Evolutionary conservation across 169 alveolate genomes (phyloP).

Genomic region (Eimeria necatrix): DNA sequence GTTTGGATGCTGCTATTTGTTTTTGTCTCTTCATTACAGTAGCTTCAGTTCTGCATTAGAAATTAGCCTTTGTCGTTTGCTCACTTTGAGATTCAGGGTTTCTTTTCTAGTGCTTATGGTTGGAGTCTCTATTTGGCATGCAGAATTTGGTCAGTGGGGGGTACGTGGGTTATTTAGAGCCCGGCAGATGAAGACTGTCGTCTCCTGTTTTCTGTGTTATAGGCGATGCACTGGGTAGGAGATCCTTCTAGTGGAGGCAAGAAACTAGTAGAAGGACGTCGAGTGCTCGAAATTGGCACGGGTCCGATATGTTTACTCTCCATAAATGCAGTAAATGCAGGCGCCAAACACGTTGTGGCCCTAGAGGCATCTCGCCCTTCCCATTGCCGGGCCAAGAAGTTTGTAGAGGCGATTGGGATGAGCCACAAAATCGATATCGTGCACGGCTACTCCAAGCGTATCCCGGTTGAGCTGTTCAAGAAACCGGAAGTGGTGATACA

Average conservation of each 20-base stretch:
- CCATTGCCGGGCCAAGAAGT: constrained; percentile 55
- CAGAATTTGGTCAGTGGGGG: too few species aligned
- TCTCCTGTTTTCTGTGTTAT: not conserved
- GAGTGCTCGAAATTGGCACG: constrained; percentile 91
- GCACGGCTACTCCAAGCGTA: constrained; percentile 59
- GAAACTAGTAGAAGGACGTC: constrained; percentile 82
- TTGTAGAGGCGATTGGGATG: constrained; percentile 69
- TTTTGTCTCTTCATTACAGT: too few species aligned
- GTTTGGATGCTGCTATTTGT: too few species aligned
- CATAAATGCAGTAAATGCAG: constrained; percentile 91
- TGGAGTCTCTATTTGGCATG: too few species aligned
- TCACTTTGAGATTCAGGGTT: too few species aligned
- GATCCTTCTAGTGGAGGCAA: constrained; percentile 37
- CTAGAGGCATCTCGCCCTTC: constrained; percentile 85
- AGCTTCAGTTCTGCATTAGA: too few species aligned
- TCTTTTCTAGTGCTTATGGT: too few species aligned
- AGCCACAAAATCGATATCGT: constrained; percentile 63
- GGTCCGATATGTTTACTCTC: constrained; percentile 92
- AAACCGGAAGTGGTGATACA: constrained; percentile 84
- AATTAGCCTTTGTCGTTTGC: too few species aligned
- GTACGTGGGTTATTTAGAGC: too few species aligned
- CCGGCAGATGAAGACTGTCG: not conserved
- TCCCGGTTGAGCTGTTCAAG: constrained; percentile 45
- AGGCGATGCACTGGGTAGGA: constrained; percentile 70
- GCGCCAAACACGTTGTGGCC: constrained; percentile 92